A percentile compares a stretch with the other conserved stretches of the same genome.
These are phyloP conservation scores for Pichia sp. DNA, from an alignment of 1,139 yeast species.

Conservation along the genomic window DNA sequence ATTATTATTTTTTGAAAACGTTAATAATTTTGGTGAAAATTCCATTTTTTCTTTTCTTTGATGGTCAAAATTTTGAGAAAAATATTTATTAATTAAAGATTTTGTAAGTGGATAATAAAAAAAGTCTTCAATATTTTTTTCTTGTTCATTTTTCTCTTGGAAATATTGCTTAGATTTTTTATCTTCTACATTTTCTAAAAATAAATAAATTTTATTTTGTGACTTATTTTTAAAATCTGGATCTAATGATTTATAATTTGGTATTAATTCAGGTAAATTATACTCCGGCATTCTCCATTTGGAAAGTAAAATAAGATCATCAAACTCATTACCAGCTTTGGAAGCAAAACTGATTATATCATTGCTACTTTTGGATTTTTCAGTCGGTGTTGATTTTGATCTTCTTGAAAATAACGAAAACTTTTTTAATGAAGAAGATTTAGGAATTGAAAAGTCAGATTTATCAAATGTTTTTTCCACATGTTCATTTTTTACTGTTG, in stretches of 20 bases:
- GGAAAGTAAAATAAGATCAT: not conserved
- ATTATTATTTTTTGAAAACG: no score
- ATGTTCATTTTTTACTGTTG: no score
- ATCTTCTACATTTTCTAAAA: not conserved
- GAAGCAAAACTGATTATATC: no score
- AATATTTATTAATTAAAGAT: not conserved
- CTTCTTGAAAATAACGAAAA: conserved; percentile 4
- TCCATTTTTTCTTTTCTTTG: not conserved
- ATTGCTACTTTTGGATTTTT: no score
- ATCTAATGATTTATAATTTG: not conserved
- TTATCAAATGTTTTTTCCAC: not conserved
- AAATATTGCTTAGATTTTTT: not conserved
- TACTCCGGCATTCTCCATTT: conserved; percentile 3
- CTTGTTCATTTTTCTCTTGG: not conserved
- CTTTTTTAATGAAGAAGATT: conserved; percentile 1
- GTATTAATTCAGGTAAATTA: not conserved
- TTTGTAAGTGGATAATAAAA: conserved; percentile 7
- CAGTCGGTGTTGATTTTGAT: not conserved
- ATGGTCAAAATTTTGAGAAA: not conserved
- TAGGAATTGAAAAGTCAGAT: not conserved
- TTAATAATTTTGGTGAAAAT: no score
- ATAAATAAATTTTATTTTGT: conserved; percentile 1
- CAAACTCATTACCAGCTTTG: not conserved
- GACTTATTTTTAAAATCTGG: not conserved
- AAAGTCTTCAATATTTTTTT: conserved; percentile 3